Conservation (phyloP, 1,284 basidiomycete genomes). For the Flammula alnicola region DNA sequence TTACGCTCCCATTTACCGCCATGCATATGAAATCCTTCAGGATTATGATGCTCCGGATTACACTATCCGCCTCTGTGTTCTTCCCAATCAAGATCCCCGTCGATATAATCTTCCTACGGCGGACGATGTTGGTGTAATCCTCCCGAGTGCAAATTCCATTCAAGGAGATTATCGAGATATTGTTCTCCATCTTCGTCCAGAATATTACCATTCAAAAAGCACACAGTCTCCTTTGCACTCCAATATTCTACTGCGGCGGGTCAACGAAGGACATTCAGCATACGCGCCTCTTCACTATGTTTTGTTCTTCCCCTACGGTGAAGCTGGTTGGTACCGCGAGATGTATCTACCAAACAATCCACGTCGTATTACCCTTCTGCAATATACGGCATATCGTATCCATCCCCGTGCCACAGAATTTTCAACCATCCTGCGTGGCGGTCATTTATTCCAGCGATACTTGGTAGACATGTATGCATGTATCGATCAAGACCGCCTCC, state of each 20-base stretch:
- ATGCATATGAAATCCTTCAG: constrained; percentile 35
- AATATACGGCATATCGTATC: constrained; percentile 37
- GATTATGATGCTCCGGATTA: constrained; percentile 9
- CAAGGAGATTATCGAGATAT: constrained; percentile 33
- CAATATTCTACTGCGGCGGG: constrained; percentile 2
- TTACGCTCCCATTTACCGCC: constrained; percentile 33
- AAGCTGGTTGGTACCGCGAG: constrained; percentile 41
- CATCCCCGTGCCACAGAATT: constrained; percentile 30
- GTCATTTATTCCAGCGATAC: constrained; percentile 45
- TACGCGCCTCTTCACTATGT: constrained; percentile 27
- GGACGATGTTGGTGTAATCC: constrained; percentile 42
- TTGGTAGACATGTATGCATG: constrained; percentile 40
- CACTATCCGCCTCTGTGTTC: constrained; percentile 14
- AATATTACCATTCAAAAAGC: too few relatives aligned
- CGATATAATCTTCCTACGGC: constrained; percentile 42
- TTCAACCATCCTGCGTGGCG: constrained; percentile 36
- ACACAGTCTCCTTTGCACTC: too few relatives aligned
- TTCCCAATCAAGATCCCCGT: constrained; percentile 28
- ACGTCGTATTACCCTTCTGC: constrained; percentile 28
- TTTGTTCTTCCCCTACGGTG: constrained; percentile 31
- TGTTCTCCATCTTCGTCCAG: constrained; percentile 29
- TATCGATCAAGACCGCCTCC: constrained; percentile 34
- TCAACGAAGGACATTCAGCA: constrained; percentile 24
- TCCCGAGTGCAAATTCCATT: constrained; percentile 32
- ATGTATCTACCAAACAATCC: constrained; percentile 18